Evolutionary conservation across 2,329 filamentous ascomycete species (phyloP).

Genomic region (Penicillium sp.): DNA sequence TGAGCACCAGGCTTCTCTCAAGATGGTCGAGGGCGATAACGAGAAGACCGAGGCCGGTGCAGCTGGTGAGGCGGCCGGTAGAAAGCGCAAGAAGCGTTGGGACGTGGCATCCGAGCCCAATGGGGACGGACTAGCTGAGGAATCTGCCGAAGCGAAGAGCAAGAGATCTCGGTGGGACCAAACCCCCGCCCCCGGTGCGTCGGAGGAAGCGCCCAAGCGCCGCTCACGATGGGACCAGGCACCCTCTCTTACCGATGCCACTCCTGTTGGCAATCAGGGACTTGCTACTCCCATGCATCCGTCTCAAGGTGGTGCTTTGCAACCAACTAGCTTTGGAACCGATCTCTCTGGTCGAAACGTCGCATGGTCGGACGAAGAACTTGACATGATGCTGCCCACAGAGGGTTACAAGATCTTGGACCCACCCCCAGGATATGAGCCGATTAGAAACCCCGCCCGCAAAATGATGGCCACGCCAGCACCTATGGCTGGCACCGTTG

Average conservation of each 20-base stretch:
- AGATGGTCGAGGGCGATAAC: constrained; percentile 65
- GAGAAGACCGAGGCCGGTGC: constrained; percentile 72
- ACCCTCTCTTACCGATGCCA: constrained; percentile 65
- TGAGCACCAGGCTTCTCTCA: constrained; percentile 73
- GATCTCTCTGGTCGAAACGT: constrained; percentile 79
- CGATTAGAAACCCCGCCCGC: constrained; percentile 73
- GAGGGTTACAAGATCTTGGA: constrained; percentile 92
- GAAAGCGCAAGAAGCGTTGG: constrained; percentile 95
- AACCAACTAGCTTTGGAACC: constrained; percentile 68
- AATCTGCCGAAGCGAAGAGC: constrained; percentile 57
- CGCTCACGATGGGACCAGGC: constrained; percentile 92
- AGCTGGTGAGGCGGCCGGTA: constrained; percentile 63
- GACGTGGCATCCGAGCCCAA: constrained; percentile 68
- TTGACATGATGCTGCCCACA: constrained; percentile 84
- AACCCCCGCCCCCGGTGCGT: constrained; percentile 62
- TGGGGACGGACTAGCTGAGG: constrained; percentile 48
- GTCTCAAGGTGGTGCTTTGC: constrained; percentile 57
- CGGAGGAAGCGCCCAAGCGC: constrained; percentile 65
- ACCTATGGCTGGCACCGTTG: constrained; percentile 60
- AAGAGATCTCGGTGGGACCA: constrained; percentile 90
- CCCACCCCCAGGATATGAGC: constrained; percentile 88
- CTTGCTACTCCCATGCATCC: constrained; percentile 76
- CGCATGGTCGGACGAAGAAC: constrained; percentile 86
- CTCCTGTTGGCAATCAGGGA: constrained; percentile 71
- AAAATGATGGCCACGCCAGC: constrained; percentile 72